A percentile compares a stretch with the other conserved stretches of the same genome.
phyloP scores from a whole-genome alignment of 1,284 basidiomycete genomes.

The Malassezia furfur region DNA sequence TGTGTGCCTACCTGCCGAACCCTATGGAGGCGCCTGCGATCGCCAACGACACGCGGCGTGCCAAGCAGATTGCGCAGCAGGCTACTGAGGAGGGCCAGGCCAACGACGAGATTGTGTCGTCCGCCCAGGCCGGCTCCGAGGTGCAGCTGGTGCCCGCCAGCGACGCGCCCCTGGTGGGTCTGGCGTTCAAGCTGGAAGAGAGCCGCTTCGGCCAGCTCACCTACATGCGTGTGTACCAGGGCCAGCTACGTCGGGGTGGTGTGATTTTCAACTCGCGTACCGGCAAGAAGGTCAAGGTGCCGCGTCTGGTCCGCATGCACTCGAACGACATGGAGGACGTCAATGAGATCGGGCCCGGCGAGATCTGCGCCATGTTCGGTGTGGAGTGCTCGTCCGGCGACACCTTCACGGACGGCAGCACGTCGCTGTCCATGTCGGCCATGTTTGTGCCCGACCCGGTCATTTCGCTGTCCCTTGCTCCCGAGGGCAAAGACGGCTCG shows the following conservation, averaged over 20 bases:
- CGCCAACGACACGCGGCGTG: conserved; percentile 70
- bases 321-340: conserved; percentile 99
- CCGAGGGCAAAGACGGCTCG: conserved; percentile 72
- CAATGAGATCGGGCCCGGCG: conserved; percentile 86
- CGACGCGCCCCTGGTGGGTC: conserved; percentile 75
- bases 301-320: conserved; percentile 93
- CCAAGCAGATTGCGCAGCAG: conserved; percentile 49
- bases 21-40: conserved; percentile 70
- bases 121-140: conserved; percentile 29
- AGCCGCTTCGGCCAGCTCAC: conserved; percentile 94
- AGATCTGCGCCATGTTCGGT: conserved; percentile 99
- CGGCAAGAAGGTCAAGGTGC: conserved; percentile 97
- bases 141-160: conserved; percentile 38
- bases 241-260: conserved; percentile 71
- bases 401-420: conserved; percentile 66
- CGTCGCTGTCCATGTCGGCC: conserved; percentile 58
- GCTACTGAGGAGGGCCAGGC: conserved; percentile 29
- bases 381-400: conserved; percentile 98
- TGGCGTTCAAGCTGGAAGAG: conserved; percentile 98
- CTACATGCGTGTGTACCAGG: conserved; percentile 98
- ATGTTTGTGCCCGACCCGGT: conserved; percentile 99
- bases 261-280: conserved; percentile 87
- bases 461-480: conserved; percentile 86
- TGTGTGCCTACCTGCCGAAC: conserved; percentile 88
- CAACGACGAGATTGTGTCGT: conserved; percentile 24